Evolutionary conservation across 2,329 filamentous ascomycete species (phyloP).

Genomic region (Monosporascus sp.): DNA sequence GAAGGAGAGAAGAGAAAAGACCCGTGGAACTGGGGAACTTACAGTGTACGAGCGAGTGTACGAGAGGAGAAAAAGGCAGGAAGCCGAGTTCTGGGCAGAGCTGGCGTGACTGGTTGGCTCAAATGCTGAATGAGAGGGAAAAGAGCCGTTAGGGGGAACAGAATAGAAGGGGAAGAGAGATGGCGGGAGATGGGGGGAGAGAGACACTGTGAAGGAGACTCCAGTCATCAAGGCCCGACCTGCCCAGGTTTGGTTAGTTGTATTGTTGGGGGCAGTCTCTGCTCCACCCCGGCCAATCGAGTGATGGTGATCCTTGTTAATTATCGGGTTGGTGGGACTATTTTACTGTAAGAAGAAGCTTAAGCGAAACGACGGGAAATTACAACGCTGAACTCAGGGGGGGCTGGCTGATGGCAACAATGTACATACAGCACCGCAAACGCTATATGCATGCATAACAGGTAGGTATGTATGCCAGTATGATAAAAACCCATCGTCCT

Average conservation of each 20-base stretch:
- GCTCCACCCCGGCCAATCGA: slow-evolving; percentile 1
- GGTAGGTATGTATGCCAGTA: too few species aligned
- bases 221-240: too few species aligned
- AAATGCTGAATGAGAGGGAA: slow-evolving; percentile 4
- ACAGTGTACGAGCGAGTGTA: background rate
- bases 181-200: background rate
- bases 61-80: background rate
- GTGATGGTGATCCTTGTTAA: background rate
- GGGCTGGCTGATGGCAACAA: background rate
- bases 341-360: slow-evolving; percentile 14
- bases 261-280: background rate
- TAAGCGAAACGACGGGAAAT: slow-evolving; percentile 24
- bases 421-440: background rate
- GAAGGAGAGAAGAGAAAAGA: background rate
- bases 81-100: background rate
- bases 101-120: background rate
- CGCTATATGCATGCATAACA: background rate
- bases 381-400: slow-evolving; percentile 17
- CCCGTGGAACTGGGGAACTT: background rate
- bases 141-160: background rate
- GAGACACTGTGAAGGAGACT: background rate
- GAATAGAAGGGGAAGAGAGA: slow-evolving; percentile 4
- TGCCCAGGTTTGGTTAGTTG: background rate
- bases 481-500: too few species aligned
- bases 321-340: slow-evolving; percentile 4